Conservation (phyloP, 108 stramenopile genomes). For the Pseudonitzschia multistriata region DNA sequence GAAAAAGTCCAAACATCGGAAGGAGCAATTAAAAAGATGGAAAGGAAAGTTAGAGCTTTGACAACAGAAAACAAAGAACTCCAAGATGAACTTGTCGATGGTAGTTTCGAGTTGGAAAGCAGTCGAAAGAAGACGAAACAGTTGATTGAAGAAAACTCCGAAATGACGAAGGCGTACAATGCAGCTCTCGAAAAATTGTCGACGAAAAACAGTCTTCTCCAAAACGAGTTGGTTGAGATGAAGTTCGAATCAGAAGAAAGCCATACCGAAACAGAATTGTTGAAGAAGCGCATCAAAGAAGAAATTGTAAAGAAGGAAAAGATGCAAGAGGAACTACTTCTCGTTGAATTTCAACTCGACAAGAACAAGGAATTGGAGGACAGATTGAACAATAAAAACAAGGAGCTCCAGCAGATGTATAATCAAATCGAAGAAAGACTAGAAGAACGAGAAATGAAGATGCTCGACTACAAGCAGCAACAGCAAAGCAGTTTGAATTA, state of each 20-base stretch:
- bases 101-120: neutral
- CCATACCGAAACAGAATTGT: neutral
- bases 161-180: conserved; percentile 2
- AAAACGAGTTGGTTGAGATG: neutral
- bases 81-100: conserved; percentile 5
- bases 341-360: neutral
- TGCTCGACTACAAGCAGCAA: neutral
- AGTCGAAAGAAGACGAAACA: conserved; percentile 7
- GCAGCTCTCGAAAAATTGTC: neutral
- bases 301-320: neutral
- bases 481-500: neutral
- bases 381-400: neutral
- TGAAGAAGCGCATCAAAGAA: neutral
- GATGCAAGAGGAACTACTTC: neutral
- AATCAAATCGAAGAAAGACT: neutral
- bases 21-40: neutral
- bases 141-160: neutral
- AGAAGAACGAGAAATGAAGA: neutral
- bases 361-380: neutral
- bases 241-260: conserved; percentile 12
- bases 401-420: neutral
- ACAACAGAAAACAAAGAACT: neutral
- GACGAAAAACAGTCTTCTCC: neutral
- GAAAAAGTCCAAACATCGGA: neutral
- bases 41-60: neutral